A percentile compares a stretch with the other conserved stretches of the same genome.
Conservation (phyloP, 2,329 filamentous ascomycete species). For the Thielaviopsis populi region DNA sequence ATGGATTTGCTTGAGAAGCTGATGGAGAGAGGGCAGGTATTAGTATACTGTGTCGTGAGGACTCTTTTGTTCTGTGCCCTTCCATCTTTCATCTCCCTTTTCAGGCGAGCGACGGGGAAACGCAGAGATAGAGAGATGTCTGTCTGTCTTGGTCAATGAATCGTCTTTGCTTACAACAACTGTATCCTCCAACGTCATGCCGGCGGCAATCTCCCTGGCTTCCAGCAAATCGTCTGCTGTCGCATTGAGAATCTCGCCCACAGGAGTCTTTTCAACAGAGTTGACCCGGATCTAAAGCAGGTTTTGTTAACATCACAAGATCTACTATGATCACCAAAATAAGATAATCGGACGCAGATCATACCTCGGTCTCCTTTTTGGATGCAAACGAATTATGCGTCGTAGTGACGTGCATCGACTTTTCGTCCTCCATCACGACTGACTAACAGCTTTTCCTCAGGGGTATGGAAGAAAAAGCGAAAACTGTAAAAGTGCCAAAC, state of each 20-base stretch:
- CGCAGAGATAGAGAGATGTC: not conserved
- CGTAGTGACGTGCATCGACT: not conserved
- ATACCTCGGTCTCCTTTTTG: conserved; percentile 3
- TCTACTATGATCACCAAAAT: not conserved
- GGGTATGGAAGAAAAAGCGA: not conserved
- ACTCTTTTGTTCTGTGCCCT: no score
- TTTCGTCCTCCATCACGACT: not conserved
- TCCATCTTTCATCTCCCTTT: no score
- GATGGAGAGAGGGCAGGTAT: not conserved
- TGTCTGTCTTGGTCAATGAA: no score
- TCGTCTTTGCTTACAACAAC: conserved; percentile 20
- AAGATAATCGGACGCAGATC: not conserved
- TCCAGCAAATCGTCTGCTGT: conserved; percentile 32
- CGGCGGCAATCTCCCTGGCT: conserved; percentile 27
- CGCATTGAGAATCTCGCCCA: conserved; percentile 22
- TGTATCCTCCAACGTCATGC: conserved; percentile 25
- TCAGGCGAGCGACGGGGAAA: not conserved
- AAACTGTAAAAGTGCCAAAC: not conserved
- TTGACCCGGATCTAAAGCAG: conserved; percentile 4
- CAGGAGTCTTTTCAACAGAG: not conserved
- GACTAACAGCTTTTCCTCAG: not conserved
- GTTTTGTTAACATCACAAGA: conserved; percentile 3
- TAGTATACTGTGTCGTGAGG: no score
- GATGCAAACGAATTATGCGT: not conserved
- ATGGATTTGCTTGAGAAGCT: conserved; percentile 26